These are phyloP conservation scores for Pichia nanzhaoensis DNA, from an alignment of 805 yeast genomes.

Conservation along the genomic window DNA sequence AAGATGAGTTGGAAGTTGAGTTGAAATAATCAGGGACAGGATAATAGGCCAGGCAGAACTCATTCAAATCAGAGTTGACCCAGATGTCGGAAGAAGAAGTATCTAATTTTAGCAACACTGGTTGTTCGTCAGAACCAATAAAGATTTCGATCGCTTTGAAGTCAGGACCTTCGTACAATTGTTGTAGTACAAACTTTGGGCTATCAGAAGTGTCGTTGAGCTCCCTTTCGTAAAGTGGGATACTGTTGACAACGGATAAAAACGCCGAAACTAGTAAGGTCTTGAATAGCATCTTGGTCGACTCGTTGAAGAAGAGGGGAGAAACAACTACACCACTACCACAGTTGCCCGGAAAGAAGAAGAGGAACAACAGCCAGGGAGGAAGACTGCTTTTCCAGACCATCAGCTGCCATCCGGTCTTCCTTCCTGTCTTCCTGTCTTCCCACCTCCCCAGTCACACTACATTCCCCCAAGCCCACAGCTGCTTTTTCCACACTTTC, in stretches of 20 bases:
- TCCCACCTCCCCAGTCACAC: too few species aligned
- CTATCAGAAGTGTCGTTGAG: background rate
- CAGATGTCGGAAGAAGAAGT: conserved; percentile 66
- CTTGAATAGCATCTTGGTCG: conserved; percentile 7
- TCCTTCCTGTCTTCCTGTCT: too few species aligned
- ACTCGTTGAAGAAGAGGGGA: too few species aligned
- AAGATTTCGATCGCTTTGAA: conserved; percentile 33
- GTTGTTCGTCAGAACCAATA: conserved; percentile 50
- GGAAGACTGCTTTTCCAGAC: too few species aligned
- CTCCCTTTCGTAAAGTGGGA: conserved; percentile 4
- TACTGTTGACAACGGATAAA: conserved; percentile 1
- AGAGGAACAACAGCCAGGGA: too few species aligned
- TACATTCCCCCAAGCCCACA: too few species aligned
- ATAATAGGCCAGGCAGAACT: conserved; percentile 12
- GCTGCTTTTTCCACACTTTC: too few species aligned
- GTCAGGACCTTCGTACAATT: conserved; percentile 2
- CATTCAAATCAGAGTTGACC: conserved; percentile 33
- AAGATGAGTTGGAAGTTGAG: background rate
- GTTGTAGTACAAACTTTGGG: background rate
- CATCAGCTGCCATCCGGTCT: too few species aligned
- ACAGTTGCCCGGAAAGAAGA: too few species aligned
- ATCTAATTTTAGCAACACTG: conserved; percentile 47
- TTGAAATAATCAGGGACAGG: conserved; percentile 6
- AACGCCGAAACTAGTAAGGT: conserved; percentile 1
- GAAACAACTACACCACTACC: too few species aligned